A percentile compares a stretch with the other conserved stretches of the same genome.
phyloP scores from a whole-genome alignment of 192 early-diverging fungal species.

The Chytriomyces hyalinus region DNA sequence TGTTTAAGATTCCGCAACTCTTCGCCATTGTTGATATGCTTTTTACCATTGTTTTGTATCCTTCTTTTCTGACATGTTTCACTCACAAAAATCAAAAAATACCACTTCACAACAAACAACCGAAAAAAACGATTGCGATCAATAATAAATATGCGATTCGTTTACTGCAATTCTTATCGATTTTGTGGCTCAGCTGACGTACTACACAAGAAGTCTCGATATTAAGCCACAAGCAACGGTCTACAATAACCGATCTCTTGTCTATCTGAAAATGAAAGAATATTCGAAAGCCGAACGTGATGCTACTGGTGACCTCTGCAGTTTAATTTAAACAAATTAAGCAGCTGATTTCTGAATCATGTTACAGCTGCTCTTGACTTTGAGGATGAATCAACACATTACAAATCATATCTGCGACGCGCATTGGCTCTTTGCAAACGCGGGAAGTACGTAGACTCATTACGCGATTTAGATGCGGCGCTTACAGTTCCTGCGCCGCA shows the following conservation, averaged over 20 bases:
- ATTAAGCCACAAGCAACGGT: slow-evolving; percentile 1
- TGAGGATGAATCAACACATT: background rate
- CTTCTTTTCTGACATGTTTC: background rate
- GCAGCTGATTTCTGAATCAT: background rate
- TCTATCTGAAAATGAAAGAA: slow-evolving; percentile 34
- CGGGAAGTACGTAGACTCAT: slow-evolving; percentile 30
- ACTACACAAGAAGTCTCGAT: slow-evolving; percentile 36
- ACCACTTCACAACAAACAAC: background rate
- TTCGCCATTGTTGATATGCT: background rate
- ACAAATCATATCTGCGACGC: slow-evolving; percentile 39
- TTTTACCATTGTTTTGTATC: no score
- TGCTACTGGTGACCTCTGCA: slow-evolving; percentile 2
- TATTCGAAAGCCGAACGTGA: slow-evolving; percentile 30
- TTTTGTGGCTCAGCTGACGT: slow-evolving; percentile 17
- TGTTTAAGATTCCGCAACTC: background rate
- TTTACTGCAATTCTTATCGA: background rate
- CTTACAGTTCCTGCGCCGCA: slow-evolving; percentile 2
- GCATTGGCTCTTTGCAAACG: slow-evolving; percentile 29
- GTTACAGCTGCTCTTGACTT: slow-evolving; percentile 14
- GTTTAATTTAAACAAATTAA: background rate
- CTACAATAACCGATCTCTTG: slow-evolving; percentile 38
- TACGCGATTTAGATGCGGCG: slow-evolving; percentile 21
- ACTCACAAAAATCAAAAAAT: background rate
- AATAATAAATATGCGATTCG: slow-evolving; percentile 1
- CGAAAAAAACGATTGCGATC: background rate